A percentile compares a stretch with the other conserved stretches of the same genome.
These are phyloP conservation scores for Penstemon barbatus DNA, from an alignment of 257 asterid species.

Conservation along the genomic window DNA sequence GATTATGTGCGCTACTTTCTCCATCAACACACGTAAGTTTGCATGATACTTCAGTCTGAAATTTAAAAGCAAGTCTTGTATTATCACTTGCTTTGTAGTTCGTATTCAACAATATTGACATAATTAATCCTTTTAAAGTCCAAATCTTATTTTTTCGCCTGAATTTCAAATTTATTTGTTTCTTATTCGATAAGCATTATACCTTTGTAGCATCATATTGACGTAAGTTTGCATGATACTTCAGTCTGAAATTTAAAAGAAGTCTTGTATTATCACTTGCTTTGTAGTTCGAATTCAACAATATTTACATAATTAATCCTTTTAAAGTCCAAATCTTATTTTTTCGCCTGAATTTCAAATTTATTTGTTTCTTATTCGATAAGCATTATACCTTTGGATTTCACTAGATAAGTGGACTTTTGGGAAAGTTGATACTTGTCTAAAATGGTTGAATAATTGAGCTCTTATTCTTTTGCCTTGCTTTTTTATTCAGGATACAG, in stretches of 20 bases:
- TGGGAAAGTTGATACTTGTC: neutral
- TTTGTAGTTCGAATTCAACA: constrained; percentile 1
- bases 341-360: neutral
- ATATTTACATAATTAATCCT: neutral
- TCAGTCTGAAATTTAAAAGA: neutral
- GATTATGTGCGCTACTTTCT: constrained; percentile 81
- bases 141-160: neutral
- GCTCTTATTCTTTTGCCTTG: neutral
- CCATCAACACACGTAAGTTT: constrained; percentile 81
- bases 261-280: constrained; percentile 8
- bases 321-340: neutral
- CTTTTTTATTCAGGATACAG: constrained; percentile 61
- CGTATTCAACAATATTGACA: neutral
- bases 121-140: constrained; percentile 4
- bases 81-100: neutral
- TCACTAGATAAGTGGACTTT: neutral
- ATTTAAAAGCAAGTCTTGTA: constrained; percentile 2
- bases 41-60: neutral
- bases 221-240: constrained; percentile 48
- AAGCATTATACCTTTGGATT: neutral
- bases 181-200: neutral
- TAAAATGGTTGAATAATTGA: constrained; percentile 6
- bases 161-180: neutral
- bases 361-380: neutral
- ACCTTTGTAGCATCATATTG: no score